Base-by-base conservation (phyloP, 2,329 filamentous ascomycete genomes). In the Verticillium nonalfalfae region DNA sequence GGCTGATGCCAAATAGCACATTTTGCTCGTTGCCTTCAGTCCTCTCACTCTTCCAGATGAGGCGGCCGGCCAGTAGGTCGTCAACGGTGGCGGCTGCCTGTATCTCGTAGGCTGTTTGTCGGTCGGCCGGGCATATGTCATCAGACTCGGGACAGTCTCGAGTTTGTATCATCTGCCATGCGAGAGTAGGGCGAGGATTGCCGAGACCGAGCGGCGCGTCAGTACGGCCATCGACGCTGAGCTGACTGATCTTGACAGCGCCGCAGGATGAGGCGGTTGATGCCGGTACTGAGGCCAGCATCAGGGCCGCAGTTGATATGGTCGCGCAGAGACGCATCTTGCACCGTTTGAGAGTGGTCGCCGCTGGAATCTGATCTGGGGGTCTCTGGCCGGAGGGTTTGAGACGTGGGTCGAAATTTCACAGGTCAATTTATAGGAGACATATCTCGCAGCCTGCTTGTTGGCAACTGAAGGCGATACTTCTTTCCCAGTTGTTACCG, bases 201-300 rank as follows among this genome's bases (percentile, higher is more conserved):
- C 52, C 60, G 21, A 61, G 60, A 15, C 60, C 60, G 35, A 61
- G 50, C 7, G 60, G 57, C 40, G 38, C 50, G 31, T 61, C 60
- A n/a, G 52, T 31, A 18, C 57, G 60, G 5, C 60, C 60, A 35
- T 61, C 60, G n/a, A 61, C 60, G 45, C 60, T 61, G 21, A 61
- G 57, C 50, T 45, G 60, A 45, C 50, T 26, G 26, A 56, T 35
- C 45, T 59, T 61, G 56, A 57, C 59, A 4, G 59, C 59, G 40
- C 58, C 58, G n/a, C 58, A 59, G 31, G 45, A 59, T 15, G 36
- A 11, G 14, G 58, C 39, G 10, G 58, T 31, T 6, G 33, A 34
- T 11, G 40, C 14, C 15, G 39, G 39, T n/a, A 36, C 35, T 15
- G 58, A 45, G 15, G 40, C 40, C 40, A 59, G 11, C 31, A 54